Evolutionary conservation across 75 land plant genomes (phyloP).

Genomic region (Selaginella moellendorffii): DNA sequence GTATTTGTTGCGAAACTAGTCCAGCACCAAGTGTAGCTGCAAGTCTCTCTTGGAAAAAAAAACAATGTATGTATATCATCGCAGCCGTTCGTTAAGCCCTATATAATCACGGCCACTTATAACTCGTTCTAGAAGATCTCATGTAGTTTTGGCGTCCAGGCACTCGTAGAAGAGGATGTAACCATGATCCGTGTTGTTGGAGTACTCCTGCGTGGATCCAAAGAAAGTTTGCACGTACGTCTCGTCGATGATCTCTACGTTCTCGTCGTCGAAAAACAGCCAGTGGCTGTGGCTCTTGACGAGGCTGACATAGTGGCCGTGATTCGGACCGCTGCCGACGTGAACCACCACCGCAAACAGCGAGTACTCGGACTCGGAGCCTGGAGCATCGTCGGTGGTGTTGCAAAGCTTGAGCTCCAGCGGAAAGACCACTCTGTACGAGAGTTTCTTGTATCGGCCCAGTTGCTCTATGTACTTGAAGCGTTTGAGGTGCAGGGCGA

Average conservation of each 20-base stretch:
- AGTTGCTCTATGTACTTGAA: conserved; percentile 95
- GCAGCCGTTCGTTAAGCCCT: too few species aligned
- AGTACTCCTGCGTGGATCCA: conserved; percentile 89
- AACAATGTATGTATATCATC: too few species aligned
- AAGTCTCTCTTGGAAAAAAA: too few species aligned
- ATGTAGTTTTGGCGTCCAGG: too few species aligned
- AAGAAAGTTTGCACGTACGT: conserved; percentile 76
- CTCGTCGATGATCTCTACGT: conserved; percentile 95
- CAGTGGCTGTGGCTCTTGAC: conserved; percentile 98
- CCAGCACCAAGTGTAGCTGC: too few species aligned
- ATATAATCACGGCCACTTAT: too few species aligned
- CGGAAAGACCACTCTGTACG: conserved; percentile 87
- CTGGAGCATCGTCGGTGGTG: conserved; percentile 60
- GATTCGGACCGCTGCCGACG: conserved; percentile 94
- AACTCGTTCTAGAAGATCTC: too few species aligned
- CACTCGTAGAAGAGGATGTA: conserved; percentile 92
- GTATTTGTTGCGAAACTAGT: too few species aligned
- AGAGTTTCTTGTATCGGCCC: conserved; percentile 86
- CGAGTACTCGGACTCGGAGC: conserved; percentile 71
- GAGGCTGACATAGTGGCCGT: conserved; percentile 88
- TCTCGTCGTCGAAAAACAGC: conserved; percentile 91
- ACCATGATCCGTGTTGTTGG: conserved; percentile 92
- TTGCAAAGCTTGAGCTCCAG: conserved; percentile 82
- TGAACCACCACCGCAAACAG: conserved; percentile 93
- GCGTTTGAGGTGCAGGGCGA: conserved; percentile 85